Base-by-base conservation (phyloP, 768 basidiomycete species). In the Paxillus rubicundulus region DNA sequence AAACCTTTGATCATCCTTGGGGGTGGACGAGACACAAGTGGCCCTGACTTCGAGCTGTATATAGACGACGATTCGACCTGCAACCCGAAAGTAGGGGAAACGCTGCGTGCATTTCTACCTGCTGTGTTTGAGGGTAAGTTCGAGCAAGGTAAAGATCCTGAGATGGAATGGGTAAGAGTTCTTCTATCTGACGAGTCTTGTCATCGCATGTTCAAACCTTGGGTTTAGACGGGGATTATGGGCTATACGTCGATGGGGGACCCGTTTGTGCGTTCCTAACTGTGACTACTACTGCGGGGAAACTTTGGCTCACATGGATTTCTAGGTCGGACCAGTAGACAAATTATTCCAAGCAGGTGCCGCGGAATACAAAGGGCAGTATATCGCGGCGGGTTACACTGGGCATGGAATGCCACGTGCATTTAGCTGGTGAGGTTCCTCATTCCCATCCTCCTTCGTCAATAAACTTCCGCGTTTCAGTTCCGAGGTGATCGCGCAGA, bases 341-440 rank as follows among this genome's bases (percentile, higher is more conserved):
- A 71, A 66, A 36, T 46, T 64, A 24, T 61, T 61, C 10, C 55
- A 56, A 2, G 49, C 52, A 8, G 52, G 65, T n/a, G 50, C 47
- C 5, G 60, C 62, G 5, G 50, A 60, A 1, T 76, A 75, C 51
- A 59, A 74, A 7, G 85, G 86, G 0, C 88, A 90, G 56, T 90
- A 81, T 61, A 81, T 91, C 13, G 73, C 82, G 7, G 88, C 84
- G 0, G 89, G 88, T 3, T 90, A 81, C 59, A 75, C 81, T 0
- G 89, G 89, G 1, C 89, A 91, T 57, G 90, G 89, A 0, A 91
- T 92, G 87, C 82, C 89, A 4, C 80, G 86, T 5, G 81, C 85
- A 0, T 89, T 78, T 64, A 82, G 79, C 28, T 89, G 87, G 88
- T 61, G 5, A 30, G 42, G 53, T 18, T 49, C 30, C 10, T 50